phyloP scores from a whole-genome alignment of 2,329 filamentous ascomycete species.

The Colletotrichum orchidophilum region DNA sequence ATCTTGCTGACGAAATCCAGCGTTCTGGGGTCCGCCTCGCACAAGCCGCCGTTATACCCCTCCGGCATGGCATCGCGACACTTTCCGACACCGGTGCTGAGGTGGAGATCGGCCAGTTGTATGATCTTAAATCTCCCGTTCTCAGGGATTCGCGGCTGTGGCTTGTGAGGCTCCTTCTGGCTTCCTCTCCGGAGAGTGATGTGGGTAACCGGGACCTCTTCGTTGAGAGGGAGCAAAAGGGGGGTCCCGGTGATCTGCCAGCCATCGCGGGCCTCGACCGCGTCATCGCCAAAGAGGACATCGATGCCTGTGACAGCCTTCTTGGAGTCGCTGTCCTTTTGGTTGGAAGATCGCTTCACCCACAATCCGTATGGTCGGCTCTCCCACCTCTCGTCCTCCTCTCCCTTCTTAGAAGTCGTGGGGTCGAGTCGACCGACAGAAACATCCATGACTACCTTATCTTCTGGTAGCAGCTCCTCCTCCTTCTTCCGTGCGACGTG shows the following conservation, averaged over 20 bases:
- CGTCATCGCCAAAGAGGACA: constrained; percentile 89
- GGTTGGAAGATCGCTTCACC: constrained; percentile 79
- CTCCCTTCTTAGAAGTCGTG: constrained; percentile 59
- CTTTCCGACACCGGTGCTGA: constrained; percentile 86
- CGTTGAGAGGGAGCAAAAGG: constrained; percentile 73
- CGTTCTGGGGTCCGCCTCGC: constrained; percentile 91
- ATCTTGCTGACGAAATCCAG: constrained; percentile 87
- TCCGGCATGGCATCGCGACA: constrained; percentile 89
- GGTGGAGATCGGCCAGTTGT: constrained; percentile 92
- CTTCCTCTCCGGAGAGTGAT: constrained; percentile 81
- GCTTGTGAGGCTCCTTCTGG: constrained; percentile 71
- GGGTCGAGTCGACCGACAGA: constrained; percentile 80
- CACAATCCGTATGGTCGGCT: constrained; percentile 80
- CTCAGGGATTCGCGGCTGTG: constrained; percentile 80
- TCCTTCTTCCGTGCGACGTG: constrained; percentile 87
- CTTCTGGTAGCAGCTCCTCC: constrained; percentile 78
- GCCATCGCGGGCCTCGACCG: constrained; percentile 85
- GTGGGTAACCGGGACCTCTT: constrained; percentile 73
- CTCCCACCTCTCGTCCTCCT: constrained; percentile 78
- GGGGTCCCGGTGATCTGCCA: constrained; percentile 84
- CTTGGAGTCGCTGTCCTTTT: constrained; percentile 78
- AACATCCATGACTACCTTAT: constrained; percentile 84
- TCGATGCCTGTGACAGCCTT: constrained; percentile 83
- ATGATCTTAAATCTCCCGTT: constrained; percentile 98
- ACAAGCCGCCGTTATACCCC: constrained; percentile 76